These are phyloP conservation scores for Lachnellula hyalina DNA, from an alignment of 2,329 filamentous ascomycete genomes.

Conservation along the genomic window DNA sequence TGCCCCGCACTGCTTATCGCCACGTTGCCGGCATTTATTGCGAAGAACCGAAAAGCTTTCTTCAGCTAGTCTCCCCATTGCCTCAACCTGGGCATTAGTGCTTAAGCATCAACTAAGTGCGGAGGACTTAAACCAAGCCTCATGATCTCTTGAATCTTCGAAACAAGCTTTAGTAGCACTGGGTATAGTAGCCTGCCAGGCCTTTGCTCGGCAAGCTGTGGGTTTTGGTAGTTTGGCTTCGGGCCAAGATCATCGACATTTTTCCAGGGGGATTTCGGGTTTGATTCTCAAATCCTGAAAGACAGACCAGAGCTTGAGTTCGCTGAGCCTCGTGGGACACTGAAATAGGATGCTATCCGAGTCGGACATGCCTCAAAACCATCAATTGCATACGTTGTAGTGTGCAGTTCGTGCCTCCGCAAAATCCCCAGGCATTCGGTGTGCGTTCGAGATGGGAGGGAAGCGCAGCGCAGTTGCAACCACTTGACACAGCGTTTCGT, in stretches of 20 bases:
- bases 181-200: too few species aligned
- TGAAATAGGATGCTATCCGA: not conserved
- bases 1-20: too few species aligned
- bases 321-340: not conserved
- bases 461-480: not conserved
- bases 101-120: not conserved
- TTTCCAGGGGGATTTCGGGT: not conserved
- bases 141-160: not conserved
- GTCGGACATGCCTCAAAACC: not conserved
- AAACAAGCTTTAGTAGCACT: not conserved
- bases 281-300: not conserved
- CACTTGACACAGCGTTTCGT: conserved; percentile 5
- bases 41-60: not conserved
- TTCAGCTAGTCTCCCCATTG: not conserved
- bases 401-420: too few species aligned
- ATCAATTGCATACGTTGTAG: not conserved
- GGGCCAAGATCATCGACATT: not conserved
- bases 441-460: not conserved
- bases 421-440: not conserved
- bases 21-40: too few species aligned
- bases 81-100: not conserved
- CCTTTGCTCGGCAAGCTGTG: too few species aligned
- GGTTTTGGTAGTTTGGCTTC: not conserved
- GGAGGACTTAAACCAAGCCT: not conserved
- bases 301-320: not conserved